Percentiles rank a stretch among this genome's conserved stretches.
These are phyloP conservation scores for Thozetella sp. DNA, from an alignment of 495 filamentous ascomycete genomes.

Conservation along the genomic window DNA sequence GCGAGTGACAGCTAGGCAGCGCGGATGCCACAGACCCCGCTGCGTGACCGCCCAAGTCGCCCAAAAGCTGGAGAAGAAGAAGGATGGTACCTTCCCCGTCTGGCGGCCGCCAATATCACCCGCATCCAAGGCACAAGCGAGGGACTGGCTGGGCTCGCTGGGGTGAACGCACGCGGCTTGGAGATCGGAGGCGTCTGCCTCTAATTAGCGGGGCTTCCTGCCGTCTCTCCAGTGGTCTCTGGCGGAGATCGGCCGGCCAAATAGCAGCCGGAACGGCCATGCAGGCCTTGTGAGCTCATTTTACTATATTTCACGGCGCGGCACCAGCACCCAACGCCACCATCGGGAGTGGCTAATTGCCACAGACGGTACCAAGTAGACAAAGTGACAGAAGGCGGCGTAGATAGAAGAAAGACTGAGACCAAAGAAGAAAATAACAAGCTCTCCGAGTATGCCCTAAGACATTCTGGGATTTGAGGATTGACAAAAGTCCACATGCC, in stretches of 20 bases:
- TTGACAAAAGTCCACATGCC: too few relatives aligned
- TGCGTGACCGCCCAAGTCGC: too few relatives aligned
- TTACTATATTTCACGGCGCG: background rate
- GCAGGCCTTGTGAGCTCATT: background rate
- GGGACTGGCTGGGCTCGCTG: too few relatives aligned
- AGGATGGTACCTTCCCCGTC: background rate
- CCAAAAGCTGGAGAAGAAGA: slow-evolving; percentile 2
- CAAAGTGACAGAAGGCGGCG: too few relatives aligned
- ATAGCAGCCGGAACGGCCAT: background rate
- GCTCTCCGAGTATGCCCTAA: too few relatives aligned
- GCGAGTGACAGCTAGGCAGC: too few relatives aligned
- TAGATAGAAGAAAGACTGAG: too few relatives aligned
- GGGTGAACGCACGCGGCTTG: background rate
- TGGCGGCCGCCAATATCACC: background rate
- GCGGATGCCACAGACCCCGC: too few relatives aligned
- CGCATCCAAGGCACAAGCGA: background rate
- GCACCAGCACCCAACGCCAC: too few relatives aligned
- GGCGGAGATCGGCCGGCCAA: background rate
- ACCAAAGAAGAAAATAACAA: too few relatives aligned
- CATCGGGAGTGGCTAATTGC: background rate
- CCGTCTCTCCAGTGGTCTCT: background rate
- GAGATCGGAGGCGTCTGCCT: background rate
- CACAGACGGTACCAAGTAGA: too few relatives aligned
- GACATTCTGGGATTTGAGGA: too few relatives aligned
- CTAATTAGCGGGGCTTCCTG: background rate